A percentile compares a stretch with the other conserved stretches of the same genome.
Conservation (phyloP, 2,329 filamentous ascomycete genomes). For the Epichloe scottii region DNA sequence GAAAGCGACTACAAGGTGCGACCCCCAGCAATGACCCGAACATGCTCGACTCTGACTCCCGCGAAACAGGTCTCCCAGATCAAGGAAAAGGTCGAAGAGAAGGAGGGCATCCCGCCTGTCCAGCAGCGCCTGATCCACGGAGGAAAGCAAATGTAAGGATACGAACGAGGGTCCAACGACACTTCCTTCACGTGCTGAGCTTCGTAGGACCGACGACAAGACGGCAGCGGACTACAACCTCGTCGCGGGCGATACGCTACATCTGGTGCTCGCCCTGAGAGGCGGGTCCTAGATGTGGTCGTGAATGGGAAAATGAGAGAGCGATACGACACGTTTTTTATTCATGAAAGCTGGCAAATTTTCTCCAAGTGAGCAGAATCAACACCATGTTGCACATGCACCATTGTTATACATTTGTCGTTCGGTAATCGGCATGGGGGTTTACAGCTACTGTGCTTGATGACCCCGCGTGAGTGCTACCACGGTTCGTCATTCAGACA, state of each 20-base stretch:
- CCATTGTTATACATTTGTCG: too few relatives aligned
- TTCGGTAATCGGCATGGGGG: too few relatives aligned
- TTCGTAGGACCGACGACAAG: conserved; percentile 78
- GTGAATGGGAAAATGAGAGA: neutral
- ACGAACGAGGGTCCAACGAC: neutral
- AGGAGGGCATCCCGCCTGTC: conserved; percentile 93
- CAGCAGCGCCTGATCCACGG: conserved; percentile 95
- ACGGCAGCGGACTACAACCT: conserved; percentile 83
- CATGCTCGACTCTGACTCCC: neutral
- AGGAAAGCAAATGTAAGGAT: conserved; percentile 88
- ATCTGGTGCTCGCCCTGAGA: conserved; percentile 87
- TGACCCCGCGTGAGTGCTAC: too few relatives aligned
- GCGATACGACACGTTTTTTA: neutral
- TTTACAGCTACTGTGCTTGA: too few relatives aligned
- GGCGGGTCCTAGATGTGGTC: conserved; percentile 42
- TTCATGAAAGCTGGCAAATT: neutral
- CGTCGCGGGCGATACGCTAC: conserved; percentile 82
- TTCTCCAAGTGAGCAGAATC: too few relatives aligned
- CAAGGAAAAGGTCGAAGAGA: conserved; percentile 98
- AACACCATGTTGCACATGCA: too few relatives aligned
- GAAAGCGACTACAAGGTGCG: conserved; percentile 83
- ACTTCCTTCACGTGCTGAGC: neutral
- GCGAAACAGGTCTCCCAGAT: conserved; percentile 68
- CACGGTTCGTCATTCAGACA: too few relatives aligned
- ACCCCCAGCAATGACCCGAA: neutral